A percentile compares a stretch with the other conserved stretches of the same genome.
These are phyloP conservation scores for Pseudogymnoascus sp. DNA, from an alignment of 2,329 filamentous ascomycete species.

Conservation along the genomic window DNA sequence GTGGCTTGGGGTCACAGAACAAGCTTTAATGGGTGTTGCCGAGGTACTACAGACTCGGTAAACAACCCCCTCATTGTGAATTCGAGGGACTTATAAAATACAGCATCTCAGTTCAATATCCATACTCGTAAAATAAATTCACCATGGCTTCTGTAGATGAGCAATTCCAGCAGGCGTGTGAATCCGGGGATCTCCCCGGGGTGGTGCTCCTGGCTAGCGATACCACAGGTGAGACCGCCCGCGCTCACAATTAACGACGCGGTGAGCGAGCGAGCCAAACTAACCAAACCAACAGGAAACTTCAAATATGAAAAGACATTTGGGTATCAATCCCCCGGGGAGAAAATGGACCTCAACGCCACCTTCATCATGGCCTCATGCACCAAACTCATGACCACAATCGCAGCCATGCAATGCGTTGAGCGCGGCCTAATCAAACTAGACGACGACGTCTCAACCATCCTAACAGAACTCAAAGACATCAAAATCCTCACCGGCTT, in stretches of 20 bases:
- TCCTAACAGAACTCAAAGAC: conserved; percentile 24
- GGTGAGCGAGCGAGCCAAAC: not conserved
- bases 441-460: conserved; percentile 35
- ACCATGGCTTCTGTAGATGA: not conserved
- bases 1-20: too few species aligned
- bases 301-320: conserved; percentile 32
- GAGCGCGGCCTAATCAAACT: conserved; percentile 42
- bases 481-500: conserved; percentile 24
- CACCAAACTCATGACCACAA: conserved; percentile 46
- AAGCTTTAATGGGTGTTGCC: too few species aligned
- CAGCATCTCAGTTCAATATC: not conserved
- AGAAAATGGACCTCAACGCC: conserved; percentile 48
- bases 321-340: conserved; percentile 24
- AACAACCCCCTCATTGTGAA: not conserved
- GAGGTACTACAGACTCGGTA: too few species aligned
- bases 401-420: conserved; percentile 51
- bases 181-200: not conserved
- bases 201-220: conserved; percentile 13
- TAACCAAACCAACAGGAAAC: conserved; percentile 22
- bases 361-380: conserved; percentile 52
- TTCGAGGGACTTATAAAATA: not conserved
- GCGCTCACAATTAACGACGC: not conserved
- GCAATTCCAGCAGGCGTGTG: conserved; percentile 1
- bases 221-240: conserved; percentile 15
- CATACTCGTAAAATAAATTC: not conserved